These are phyloP conservation scores for Prunus campanulata DNA, from an alignment of 306 rosid species.

Conservation along the genomic window DNA sequence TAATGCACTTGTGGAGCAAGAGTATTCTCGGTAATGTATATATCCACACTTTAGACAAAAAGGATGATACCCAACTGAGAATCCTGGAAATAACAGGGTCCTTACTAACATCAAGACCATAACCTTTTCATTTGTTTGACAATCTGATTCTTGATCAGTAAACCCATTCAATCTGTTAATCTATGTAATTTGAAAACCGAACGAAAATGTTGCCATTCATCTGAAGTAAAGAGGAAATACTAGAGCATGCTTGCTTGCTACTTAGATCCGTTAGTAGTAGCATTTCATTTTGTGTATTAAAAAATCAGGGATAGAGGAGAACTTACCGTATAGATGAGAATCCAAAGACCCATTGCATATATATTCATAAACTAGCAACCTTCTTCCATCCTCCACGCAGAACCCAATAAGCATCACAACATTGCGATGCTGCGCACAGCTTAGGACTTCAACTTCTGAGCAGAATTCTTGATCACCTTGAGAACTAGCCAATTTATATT, in stretches of 20 bases:
- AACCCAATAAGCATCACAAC: slow-evolving; percentile 92
- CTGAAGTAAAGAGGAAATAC: too few species aligned
- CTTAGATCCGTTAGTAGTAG: too few species aligned
- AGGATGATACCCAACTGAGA: background rate
- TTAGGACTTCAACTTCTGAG: slow-evolving; percentile 94
- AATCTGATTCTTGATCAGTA: too few species aligned
- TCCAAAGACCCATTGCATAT: slow-evolving; percentile 89
- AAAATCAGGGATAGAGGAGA: background rate
- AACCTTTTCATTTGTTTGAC: too few species aligned
- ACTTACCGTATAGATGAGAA: slow-evolving; percentile 84
- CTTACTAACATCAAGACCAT: too few species aligned
- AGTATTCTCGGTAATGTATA: background rate
- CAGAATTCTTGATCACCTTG: slow-evolving; percentile 96
- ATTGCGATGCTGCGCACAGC: slow-evolving; percentile 97
- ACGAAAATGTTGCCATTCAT: too few species aligned
- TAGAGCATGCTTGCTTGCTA: too few species aligned
- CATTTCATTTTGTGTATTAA: background rate
- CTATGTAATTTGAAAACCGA: too few species aligned
- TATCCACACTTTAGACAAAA: background rate
- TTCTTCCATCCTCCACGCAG: slow-evolving; percentile 88
- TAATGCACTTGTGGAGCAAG: background rate
- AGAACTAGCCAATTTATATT: slow-evolving; percentile 77
- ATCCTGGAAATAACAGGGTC: too few species aligned
- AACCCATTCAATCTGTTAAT: too few species aligned
- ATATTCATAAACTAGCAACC: slow-evolving; percentile 87